These are phyloP conservation scores for Nicotiana tomentosiformis DNA, from an alignment of 257 asterid genomes.

Conservation along the genomic window DNA sequence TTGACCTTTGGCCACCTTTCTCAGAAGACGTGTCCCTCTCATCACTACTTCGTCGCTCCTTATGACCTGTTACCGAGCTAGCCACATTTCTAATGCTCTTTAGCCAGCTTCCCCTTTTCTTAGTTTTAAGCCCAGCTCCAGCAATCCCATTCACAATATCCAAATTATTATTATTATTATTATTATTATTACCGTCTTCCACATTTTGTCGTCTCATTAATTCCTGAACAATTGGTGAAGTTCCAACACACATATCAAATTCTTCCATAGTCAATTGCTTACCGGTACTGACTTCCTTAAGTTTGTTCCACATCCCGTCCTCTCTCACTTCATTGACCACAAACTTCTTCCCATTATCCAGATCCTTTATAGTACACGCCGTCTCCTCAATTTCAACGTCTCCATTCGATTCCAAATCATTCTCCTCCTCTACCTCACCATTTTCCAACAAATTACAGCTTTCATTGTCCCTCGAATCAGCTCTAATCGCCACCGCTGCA, in stretches of 20 bases:
- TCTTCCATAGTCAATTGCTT: conserved; percentile 89
- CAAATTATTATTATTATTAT: conserved; percentile 29
- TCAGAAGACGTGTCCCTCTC: conserved; percentile 97
- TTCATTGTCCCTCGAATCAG: conserved; percentile 14
- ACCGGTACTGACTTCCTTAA: conserved; percentile 87
- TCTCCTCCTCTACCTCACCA: conserved; percentile 15
- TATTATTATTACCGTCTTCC: conserved; percentile 52
- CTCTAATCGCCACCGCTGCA: conserved; percentile 20
- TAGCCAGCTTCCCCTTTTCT: conserved; percentile 78
- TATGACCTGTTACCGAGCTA: conserved; percentile 59
- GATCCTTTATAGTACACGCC: conserved; percentile 74
- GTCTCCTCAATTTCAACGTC: conserved; percentile 32
- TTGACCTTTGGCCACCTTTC: conserved; percentile 90
- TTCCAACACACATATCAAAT: conserved; percentile 90
- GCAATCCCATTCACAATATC: conserved; percentile 43
- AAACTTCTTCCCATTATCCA: conserved; percentile 91
- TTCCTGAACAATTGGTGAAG: conserved; percentile 95
- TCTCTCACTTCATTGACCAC: conserved; percentile 92
- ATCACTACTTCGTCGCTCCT: conserved; percentile 83
- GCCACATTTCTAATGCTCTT: conserved; percentile 75
- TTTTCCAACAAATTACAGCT: conserved; percentile 13
- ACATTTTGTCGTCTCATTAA: conserved; percentile 94
- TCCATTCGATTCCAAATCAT: conserved; percentile 1
- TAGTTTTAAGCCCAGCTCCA: conserved; percentile 50
- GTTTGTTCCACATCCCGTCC: conserved; percentile 92